A percentile compares a stretch with the other conserved stretches of the same genome.
Conservation (phyloP, 1,284 basidiomycete genomes). For the Moesziomyces globuligerus region DNA sequence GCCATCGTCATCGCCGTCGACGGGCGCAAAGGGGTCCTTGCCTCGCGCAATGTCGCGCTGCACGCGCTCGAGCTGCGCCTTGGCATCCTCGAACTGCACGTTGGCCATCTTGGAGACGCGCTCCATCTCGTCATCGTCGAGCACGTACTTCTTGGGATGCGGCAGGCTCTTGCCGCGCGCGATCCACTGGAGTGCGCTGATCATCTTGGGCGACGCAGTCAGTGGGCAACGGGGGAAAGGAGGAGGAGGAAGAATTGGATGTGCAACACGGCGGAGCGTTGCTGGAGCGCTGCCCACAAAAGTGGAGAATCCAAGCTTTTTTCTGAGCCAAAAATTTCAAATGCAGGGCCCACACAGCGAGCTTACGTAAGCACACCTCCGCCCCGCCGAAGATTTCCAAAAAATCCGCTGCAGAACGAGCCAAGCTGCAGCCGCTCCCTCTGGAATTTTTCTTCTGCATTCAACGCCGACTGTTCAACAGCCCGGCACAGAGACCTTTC, state of each 20-base stretch:
- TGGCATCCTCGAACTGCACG: conserved; percentile 87
- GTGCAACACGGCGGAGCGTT: too few species aligned
- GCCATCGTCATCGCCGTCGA: conserved; percentile 40
- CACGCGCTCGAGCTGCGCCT: conserved; percentile 77
- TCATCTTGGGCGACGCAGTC: conserved; percentile 60
- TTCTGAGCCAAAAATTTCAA: conserved; percentile 6
- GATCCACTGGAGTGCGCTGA: conserved; percentile 77
- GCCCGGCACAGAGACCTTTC: too few species aligned
- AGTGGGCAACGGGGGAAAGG: background rate
- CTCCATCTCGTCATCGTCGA: conserved; percentile 89
- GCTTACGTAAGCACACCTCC: conserved; percentile 27
- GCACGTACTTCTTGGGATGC: conserved; percentile 86
- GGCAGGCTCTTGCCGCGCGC: conserved; percentile 80
- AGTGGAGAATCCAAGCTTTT: background rate
- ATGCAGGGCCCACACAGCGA: too few species aligned
- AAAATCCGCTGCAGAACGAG: too few species aligned
- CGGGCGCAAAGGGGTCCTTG: conserved; percentile 48
- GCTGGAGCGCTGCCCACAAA: too few species aligned
- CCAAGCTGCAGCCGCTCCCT: background rate
- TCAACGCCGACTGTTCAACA: too few species aligned
- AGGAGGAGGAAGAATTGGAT: conserved; percentile 2
- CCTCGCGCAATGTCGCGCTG: conserved; percentile 52
- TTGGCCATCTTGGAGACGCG: conserved; percentile 88
- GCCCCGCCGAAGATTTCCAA: too few species aligned
- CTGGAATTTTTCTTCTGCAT: conserved; percentile 14